These are phyloP conservation scores for Ogataea pilisensis DNA, from an alignment of 805 yeast genomes.

Conservation along the genomic window DNA sequence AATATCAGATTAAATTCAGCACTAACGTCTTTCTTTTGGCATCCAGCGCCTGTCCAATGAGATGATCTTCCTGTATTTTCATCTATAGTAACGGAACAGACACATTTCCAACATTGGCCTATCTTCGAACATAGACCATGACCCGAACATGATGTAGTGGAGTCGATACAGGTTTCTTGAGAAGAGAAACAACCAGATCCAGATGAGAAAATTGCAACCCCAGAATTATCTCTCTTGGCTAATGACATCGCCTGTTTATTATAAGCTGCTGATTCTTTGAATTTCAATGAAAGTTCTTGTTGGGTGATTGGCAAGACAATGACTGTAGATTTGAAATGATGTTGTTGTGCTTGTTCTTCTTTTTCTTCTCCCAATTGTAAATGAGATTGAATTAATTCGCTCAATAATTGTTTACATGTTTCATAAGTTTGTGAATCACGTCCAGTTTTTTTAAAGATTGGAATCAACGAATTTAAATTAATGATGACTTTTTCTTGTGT, in stretches of 20 bases:
- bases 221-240: slow-evolving; percentile 19
- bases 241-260: slow-evolving; percentile 10
- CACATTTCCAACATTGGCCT: slow-evolving; percentile 46
- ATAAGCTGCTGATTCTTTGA: slow-evolving; percentile 9
- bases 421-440: slow-evolving; percentile 37
- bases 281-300: slow-evolving; percentile 17
- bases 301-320: slow-evolving; percentile 32
- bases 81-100: slow-evolving; percentile 43
- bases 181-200: slow-evolving; percentile 34
- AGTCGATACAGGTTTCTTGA: slow-evolving; percentile 43
- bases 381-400: slow-evolving; percentile 25
- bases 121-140: slow-evolving; percentile 49
- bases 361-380: too few species aligned
- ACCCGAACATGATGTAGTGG: slow-evolving; percentile 47
- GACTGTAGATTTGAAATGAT: slow-evolving; percentile 28
- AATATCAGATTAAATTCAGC: slow-evolving; percentile 63
- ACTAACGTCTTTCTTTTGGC: slow-evolving; percentile 65
- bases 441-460: slow-evolving; percentile 42
- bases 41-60: slow-evolving; percentile 54
- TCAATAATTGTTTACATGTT: slow-evolving; percentile 35
- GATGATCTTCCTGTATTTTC: slow-evolving; percentile 42
- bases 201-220: slow-evolving; percentile 9
- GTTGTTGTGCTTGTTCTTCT: too few species aligned
- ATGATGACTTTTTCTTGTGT: slow-evolving; percentile 31
- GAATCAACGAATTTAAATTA: slow-evolving; percentile 39